Conservation (phyloP, 2,329 filamentous ascomycete species). For the Aspergillus sp. region DNA sequence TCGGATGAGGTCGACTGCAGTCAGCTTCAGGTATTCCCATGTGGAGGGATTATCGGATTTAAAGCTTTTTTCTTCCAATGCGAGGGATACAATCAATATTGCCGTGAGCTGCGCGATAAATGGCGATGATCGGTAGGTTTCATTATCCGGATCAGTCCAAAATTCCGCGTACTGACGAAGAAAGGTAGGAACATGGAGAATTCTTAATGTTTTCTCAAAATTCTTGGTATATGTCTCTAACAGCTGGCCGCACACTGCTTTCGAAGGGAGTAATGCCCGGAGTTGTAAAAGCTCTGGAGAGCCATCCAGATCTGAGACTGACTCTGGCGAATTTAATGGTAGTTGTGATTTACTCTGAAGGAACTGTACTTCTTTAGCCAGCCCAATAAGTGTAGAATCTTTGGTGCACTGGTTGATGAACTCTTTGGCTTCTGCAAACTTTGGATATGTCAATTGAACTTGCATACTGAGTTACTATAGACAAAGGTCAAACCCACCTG, state of each 20-base stretch:
- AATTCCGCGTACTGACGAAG: constrained; percentile 10
- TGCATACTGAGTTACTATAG: no score
- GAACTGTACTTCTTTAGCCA: constrained; percentile 21
- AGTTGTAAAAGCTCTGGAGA: constrained; percentile 12
- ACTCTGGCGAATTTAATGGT: constrained; percentile 9
- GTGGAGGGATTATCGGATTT: constrained; percentile 2
- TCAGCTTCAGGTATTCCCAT: constrained; percentile 13
- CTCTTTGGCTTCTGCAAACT: constrained; percentile 17
- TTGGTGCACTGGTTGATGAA: constrained; percentile 16
- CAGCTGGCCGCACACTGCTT: constrained; percentile 12
- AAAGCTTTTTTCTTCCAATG: background rate
- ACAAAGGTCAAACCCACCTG: constrained; percentile 6
- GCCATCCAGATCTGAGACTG: constrained; percentile 6
- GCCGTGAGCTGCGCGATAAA: constrained; percentile 15
- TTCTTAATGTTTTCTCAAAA: constrained; percentile 13
- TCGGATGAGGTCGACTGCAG: constrained; percentile 7
- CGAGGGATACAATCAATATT: constrained; percentile 6
- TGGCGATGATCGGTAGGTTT: constrained; percentile 2
- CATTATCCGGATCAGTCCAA: constrained; percentile 7
- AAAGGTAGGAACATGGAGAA: constrained; percentile 18
- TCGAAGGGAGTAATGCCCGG: constrained; percentile 7
- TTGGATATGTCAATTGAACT: background rate
- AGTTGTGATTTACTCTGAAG: constrained; percentile 13
- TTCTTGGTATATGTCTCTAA: constrained; percentile 12
- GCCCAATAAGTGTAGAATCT: constrained; percentile 9